A percentile compares a stretch with the other conserved stretches of the same genome.
Conservation (phyloP, 73 alveolate genomes). For the Paramecium sexaurelia region DNA sequence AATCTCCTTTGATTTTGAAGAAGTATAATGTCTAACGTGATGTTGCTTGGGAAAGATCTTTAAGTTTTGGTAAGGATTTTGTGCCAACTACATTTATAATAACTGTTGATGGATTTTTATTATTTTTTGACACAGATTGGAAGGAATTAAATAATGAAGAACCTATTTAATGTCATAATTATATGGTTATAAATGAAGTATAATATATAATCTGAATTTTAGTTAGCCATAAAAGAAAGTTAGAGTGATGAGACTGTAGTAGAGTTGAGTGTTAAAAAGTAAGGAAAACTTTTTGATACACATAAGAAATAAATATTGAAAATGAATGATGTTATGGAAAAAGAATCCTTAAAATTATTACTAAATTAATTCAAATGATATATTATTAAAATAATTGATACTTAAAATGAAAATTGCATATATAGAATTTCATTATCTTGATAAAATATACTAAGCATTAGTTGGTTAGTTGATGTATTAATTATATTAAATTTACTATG, state of each 20-base stretch:
- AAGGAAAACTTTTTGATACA: conserved; percentile 27
- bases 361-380: conserved; percentile 29
- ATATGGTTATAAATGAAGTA: not conserved
- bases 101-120: conserved; percentile 50
- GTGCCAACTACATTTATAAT: not conserved
- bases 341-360: not conserved
- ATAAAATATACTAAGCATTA: not conserved
- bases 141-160: not conserved
- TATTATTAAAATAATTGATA: not conserved
- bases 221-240: conserved; percentile 21
- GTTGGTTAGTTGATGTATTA: not conserved
- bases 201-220: not conserved
- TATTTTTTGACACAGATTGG: conserved; percentile 26
- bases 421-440: not conserved
- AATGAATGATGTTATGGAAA: not conserved
- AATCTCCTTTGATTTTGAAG: not conserved
- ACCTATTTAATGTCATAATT: not conserved
- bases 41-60: conserved; percentile 61
- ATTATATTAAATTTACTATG: not conserved
- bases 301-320: conserved; percentile 21
- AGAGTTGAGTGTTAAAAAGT: not conserved
- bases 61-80: conserved; percentile 30
- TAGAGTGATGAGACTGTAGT: not conserved
- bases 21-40: not conserved
- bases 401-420: not conserved